These are phyloP conservation scores for Trypanosomatidae sp. DNA, from an alignment of 208 protist genomes.

Conservation along the genomic window DNA sequence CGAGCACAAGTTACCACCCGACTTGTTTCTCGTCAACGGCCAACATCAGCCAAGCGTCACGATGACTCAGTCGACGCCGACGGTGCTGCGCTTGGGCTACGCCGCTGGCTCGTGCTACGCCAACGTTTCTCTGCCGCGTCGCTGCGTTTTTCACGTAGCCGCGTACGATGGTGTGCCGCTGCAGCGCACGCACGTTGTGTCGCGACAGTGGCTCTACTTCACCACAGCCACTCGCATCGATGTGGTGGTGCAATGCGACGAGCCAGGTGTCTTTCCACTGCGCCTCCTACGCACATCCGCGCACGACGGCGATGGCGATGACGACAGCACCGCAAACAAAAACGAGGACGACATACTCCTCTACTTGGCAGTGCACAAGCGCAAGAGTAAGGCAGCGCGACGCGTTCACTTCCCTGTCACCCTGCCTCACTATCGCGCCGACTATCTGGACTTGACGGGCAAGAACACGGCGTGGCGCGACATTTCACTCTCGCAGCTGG, in stretches of 20 bases:
- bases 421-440: conserved; percentile 13
- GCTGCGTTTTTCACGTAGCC: conserved; percentile 40
- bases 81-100: conserved; percentile 55
- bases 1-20: conserved; percentile 18
- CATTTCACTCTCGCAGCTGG: conserved; percentile 56
- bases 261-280: conserved; percentile 3
- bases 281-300: no score
- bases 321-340: no score
- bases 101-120: conserved; percentile 65
- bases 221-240: conserved; percentile 58
- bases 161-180: conserved; percentile 67
- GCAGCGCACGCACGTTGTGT: conserved; percentile 16
- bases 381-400: background rate
- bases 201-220: conserved; percentile 55
- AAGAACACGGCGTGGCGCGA: conserved; percentile 11
- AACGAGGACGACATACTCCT: conserved; percentile 23
- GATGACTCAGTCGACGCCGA: conserved; percentile 14
- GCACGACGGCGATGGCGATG: no score
- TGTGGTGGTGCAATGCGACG: conserved; percentile 30
- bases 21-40: conserved; percentile 82
- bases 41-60: conserved; percentile 56
- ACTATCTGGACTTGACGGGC: conserved; percentile 26
- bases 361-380: conserved; percentile 12
- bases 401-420: background rate
- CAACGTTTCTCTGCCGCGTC: conserved; percentile 44